Percentiles rank a stretch among this genome's conserved stretches.
Conservation (phyloP, 1,139 yeast species). For the Yamadazyma dushanensis region DNA sequence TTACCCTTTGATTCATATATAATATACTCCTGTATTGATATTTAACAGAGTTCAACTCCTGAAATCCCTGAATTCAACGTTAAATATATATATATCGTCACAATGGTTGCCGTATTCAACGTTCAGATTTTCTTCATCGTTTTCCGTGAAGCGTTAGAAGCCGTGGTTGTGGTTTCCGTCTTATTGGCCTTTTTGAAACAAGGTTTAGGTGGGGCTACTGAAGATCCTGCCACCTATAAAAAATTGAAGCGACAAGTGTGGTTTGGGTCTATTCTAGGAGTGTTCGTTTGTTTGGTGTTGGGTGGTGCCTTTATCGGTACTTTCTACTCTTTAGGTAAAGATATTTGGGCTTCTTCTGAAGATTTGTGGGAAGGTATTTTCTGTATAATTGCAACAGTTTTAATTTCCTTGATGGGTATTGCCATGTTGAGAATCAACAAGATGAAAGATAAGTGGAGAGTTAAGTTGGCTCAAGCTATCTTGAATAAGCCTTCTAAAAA, state of each 20-base stretch:
- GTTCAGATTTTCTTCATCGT: constrained; percentile 77
- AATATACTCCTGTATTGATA: constrained; percentile 4
- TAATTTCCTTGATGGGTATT: constrained; percentile 87
- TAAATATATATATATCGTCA: constrained; percentile 4
- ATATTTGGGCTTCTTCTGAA: constrained; percentile 83
- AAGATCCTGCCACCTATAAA: constrained; percentile 56
- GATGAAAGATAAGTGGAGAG: constrained; percentile 89
- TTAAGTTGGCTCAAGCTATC: constrained; percentile 79
- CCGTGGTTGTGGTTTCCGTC: constrained; percentile 85
- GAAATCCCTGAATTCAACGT: constrained; percentile 2
- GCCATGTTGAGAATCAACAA: constrained; percentile 90
- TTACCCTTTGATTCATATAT: constrained; percentile 13
- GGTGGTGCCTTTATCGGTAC: constrained; percentile 88
- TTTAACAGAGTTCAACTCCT: constrained; percentile 2
- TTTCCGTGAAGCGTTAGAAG: constrained; percentile 88
- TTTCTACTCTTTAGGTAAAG: constrained; percentile 74
- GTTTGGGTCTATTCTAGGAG: constrained; percentile 72
- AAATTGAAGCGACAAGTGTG: constrained; percentile 73
- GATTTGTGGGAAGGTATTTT: constrained; percentile 94
- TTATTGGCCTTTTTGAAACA: constrained; percentile 87
- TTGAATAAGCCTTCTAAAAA: constrained; percentile 39
- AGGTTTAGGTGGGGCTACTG: constrained; percentile 58
- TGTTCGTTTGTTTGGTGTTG: constrained; percentile 68
- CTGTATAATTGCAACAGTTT: constrained; percentile 76
- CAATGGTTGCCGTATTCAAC: constrained; percentile 43